phyloP scores from a whole-genome alignment of 2,329 filamentous ascomycete genomes.

The Lecanicillium sp. region DNA sequence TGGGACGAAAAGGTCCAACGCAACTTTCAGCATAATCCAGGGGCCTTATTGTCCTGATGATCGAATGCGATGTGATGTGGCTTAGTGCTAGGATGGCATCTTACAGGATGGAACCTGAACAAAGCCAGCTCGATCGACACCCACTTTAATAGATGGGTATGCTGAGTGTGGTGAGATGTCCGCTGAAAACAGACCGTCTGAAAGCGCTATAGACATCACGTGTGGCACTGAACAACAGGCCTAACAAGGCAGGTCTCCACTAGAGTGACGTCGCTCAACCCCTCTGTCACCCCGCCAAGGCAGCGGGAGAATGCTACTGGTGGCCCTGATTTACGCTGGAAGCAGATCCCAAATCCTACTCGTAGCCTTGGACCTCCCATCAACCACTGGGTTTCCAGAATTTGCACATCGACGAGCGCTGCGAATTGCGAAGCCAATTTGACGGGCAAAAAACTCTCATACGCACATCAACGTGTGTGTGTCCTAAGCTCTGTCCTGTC shows the following conservation, averaged over 20 bases:
- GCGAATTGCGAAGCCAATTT: background rate
- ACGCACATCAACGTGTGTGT: background rate
- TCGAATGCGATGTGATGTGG: slow-evolving; percentile 7
- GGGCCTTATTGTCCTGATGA: too few relatives aligned
- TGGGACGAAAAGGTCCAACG: too few relatives aligned
- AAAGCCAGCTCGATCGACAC: background rate
- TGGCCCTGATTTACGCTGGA: background rate
- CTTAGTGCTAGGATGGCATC: background rate
- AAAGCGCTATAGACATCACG: background rate
- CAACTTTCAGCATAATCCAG: too few relatives aligned
- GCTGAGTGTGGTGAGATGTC: too few relatives aligned
- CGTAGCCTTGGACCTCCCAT: too few relatives aligned
- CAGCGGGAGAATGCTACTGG: slow-evolving; percentile 1
- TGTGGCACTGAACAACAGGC: background rate
- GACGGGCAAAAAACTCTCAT: background rate
- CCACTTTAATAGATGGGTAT: too few relatives aligned
- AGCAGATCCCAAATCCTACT: background rate
- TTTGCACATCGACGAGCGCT: too few relatives aligned
- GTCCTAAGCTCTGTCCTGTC: background rate
- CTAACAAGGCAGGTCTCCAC: background rate
- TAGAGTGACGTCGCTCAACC: slow-evolving; percentile 5
- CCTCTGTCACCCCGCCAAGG: slow-evolving; percentile 5
- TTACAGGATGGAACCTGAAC: slow-evolving; percentile 1
- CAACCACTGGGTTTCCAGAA: too few relatives aligned
- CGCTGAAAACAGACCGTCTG: too few relatives aligned